Base-by-base conservation (phyloP, 139 green algal species). In the Picochlorum sp. region DNA sequence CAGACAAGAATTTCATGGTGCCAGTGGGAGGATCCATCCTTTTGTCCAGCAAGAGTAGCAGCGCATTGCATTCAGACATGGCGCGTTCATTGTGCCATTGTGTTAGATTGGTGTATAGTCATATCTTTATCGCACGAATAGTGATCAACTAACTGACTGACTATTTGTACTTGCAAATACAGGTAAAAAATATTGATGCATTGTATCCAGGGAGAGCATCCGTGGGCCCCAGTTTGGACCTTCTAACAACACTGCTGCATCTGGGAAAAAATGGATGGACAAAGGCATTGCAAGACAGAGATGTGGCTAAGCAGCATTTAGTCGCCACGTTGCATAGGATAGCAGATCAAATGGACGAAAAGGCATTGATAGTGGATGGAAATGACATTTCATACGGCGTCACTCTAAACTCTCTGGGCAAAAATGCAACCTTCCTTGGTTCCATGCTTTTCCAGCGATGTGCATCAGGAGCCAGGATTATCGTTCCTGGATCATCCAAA, bases 1-100 rank as follows among this genome's bases (percentile, higher is more conserved):
- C 72, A 7, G 85, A 95, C 67, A 96, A 97, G 70, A 98, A 98
- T 70, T 98, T 98, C 73, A 89, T 97, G 78, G 91, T 98, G 40
- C 90, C 89, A 3, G 89, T 96, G 5, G 82, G 86, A 0, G 87
- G 86, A 3, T 74, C 87, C 6, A 30, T 95, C 0, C 57, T 95
- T 3, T 57, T 73, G 20, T 69, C 72, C 5, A 67, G 61, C 8
- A 26, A 32, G 1, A 43, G 41, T 33, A n/a, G n/a, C n/a, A n/a
- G n/a, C n/a, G n/a, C n/a, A n/a, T n/a, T n/a, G n/a, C n/a, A n/a
- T n/a, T n/a, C n/a, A n/a, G n/a, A n/a, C n/a, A n/a, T n/a, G n/a
- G n/a, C n/a, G n/a, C 30, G 36, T 22, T 24, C 31, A 31, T 8
- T 35, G 22, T 18, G 58, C 45, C 28, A 39, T 25, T 3, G 9